Conservation (phyloP, 371 early-diverging fungal genomes). For the Syncephalastrum racemosum region DNA sequence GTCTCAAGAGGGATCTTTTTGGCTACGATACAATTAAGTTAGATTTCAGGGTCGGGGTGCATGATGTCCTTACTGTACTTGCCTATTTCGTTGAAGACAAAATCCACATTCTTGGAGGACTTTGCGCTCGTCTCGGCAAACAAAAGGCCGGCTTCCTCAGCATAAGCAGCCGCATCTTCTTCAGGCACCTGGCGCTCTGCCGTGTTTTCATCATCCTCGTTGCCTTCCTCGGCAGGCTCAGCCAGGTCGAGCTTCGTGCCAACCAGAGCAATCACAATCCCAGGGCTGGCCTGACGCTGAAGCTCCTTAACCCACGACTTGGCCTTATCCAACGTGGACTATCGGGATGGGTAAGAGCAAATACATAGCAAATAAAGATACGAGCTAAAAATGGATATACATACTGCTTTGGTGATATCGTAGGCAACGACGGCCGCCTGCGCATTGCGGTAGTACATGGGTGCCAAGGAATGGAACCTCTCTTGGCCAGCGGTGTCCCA, state of each 20-base stretch:
- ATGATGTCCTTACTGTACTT: constrained; percentile 2
- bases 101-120: constrained; percentile 75
- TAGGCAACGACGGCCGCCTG: constrained; percentile 96
- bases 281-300: constrained; percentile 92
- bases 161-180: constrained; percentile 83
- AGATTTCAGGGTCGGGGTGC: not conserved
- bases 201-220: constrained; percentile 31
- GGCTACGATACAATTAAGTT: constrained; percentile 6
- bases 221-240: constrained; percentile 32
- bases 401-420: constrained; percentile 88
- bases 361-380: not conserved
- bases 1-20: constrained; percentile 20
- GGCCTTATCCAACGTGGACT: constrained; percentile 94
- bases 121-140: constrained; percentile 92
- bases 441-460: constrained; percentile 98
- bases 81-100: constrained; percentile 68
- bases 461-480: constrained; percentile 93
- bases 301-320: constrained; percentile 99
- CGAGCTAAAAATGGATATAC: constrained; percentile 12
- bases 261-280: constrained; percentile 95
- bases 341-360: not conserved
- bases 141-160: constrained; percentile 74
- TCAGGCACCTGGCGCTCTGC: constrained; percentile 60
- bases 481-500: constrained; percentile 97
- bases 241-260: constrained; percentile 95